phyloP scores from a whole-genome alignment of 1,139 yeast genomes.

The Geotrichum australiense region DNA sequence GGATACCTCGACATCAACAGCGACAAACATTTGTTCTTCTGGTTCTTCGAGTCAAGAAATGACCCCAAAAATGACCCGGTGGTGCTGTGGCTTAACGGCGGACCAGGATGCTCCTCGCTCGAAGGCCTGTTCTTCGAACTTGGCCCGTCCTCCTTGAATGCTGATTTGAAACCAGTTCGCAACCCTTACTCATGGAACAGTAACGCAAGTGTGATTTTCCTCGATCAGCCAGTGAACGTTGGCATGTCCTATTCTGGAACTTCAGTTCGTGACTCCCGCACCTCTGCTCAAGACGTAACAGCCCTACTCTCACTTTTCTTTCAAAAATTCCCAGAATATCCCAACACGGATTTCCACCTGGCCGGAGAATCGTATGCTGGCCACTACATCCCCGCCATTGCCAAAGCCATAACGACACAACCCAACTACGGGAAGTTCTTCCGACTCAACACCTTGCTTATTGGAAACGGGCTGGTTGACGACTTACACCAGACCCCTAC shows the following conservation, averaged over 20 bases:
- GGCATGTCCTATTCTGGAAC: conserved; percentile 60
- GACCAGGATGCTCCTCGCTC: conserved; percentile 69
- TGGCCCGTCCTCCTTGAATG: conserved; percentile 51
- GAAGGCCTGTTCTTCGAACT: conserved; percentile 58
- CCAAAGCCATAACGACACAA: conserved; percentile 11
- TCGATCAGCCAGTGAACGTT: conserved; percentile 63
- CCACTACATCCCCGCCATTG: conserved; percentile 32
- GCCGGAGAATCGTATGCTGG: conserved; percentile 7
- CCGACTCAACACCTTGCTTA: conserved; percentile 78
- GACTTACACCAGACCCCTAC: conserved; percentile 81
- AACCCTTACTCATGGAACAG: conserved; percentile 60
- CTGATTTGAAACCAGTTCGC: conserved; percentile 53
- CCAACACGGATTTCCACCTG: conserved; percentile 26
- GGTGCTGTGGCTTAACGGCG: conserved; percentile 67
- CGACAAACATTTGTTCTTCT: conserved; percentile 77
- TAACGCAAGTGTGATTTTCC: conserved; percentile 60
- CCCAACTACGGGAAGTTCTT: conserved; percentile 55
- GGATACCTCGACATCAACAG: conserved; percentile 69
- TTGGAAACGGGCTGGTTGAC: conserved; percentile 95
- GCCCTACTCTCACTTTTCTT: conserved; percentile 88
- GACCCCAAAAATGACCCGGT: conserved; percentile 59
- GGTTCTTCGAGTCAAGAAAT: conserved; percentile 66
- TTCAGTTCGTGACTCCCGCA: conserved; percentile 48
- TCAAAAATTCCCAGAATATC: conserved; percentile 76
- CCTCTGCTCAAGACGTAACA: conserved; percentile 69